Percentiles rank a stretch among this genome's conserved stretches.
These are phyloP conservation scores for Ampelomyces quisqualis DNA, from an alignment of 2,329 filamentous ascomycete genomes.

Conservation along the genomic window DNA sequence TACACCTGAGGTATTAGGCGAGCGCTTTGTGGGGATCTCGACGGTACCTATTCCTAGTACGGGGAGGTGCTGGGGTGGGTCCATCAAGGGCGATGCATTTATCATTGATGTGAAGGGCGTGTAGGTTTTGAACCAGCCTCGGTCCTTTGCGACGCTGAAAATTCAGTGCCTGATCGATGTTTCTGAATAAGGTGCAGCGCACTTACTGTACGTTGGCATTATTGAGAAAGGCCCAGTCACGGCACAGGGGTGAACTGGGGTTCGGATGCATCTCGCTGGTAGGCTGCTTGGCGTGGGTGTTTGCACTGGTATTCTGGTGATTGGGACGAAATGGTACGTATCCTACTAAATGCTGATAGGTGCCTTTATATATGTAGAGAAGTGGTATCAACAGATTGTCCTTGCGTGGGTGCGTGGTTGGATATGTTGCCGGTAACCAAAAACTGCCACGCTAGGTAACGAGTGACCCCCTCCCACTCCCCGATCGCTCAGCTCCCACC, in stretches of 20 bases:
- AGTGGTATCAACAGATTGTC: no score
- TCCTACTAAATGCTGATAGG: no score
- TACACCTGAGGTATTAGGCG: neutral
- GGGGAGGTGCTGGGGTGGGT: neutral
- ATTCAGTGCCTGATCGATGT: neutral
- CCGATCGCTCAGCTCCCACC: no score
- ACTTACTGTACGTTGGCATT: slow-evolving; percentile 18
- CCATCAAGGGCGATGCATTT: neutral
- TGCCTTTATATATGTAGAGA: no score
- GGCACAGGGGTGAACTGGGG: slow-evolving; percentile 5
- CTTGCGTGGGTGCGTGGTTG: no score
- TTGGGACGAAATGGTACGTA: neutral
- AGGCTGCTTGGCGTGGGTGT: neutral
- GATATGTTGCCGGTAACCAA: no score
- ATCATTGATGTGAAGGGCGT: slow-evolving; percentile 16
- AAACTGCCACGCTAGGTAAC: no score
- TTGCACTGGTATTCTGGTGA: neutral
- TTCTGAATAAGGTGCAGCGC: neutral
- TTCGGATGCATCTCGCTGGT: neutral
- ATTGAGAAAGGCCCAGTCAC: slow-evolving; percentile 13
- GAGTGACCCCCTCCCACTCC: no score
- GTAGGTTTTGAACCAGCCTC: slow-evolving; percentile 23
- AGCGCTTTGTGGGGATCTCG: slow-evolving; percentile 11
- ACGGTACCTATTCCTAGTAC: slow-evolving; percentile 19
- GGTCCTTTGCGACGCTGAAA: slow-evolving; percentile 12